These are phyloP conservation scores for Nicotiana attenuata DNA, from an alignment of 257 asterid species.

Conservation along the genomic window DNA sequence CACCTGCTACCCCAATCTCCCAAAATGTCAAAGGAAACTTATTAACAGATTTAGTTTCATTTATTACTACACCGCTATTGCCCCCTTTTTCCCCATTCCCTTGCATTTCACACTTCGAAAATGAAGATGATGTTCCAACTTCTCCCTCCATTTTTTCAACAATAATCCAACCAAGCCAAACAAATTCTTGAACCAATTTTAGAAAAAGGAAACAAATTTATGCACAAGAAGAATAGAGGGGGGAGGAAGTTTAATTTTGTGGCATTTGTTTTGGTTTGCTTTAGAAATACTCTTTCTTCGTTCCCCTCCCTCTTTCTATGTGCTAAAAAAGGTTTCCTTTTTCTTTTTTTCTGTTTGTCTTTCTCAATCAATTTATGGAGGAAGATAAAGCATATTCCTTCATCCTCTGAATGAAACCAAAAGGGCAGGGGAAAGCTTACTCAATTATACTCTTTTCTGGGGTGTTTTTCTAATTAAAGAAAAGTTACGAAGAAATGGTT, in stretches of 20 bases:
- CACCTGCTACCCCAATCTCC: slow-evolving; percentile 60
- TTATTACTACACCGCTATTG: slow-evolving; percentile 15
- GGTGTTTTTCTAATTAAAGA: background rate
- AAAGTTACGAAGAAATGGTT: background rate
- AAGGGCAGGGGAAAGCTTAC: background rate
- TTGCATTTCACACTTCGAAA: background rate
- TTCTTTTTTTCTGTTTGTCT: background rate
- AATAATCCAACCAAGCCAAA: background rate
- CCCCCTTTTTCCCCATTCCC: background rate
- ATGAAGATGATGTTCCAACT: slow-evolving; percentile 13
- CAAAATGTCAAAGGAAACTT: slow-evolving; percentile 57
- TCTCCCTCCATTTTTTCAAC: slow-evolving; percentile 29
- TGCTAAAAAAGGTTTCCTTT: background rate
- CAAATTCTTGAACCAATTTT: background rate
- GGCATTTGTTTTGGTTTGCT: slow-evolving; percentile 24
- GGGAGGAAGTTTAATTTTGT: slow-evolving; percentile 12
- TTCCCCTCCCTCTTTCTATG: background rate
- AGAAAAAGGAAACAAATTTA: background rate
- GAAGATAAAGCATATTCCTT: slow-evolving; percentile 38
- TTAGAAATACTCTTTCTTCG: slow-evolving; percentile 24
- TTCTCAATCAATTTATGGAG: slow-evolving; percentile 5
- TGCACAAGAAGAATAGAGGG: background rate
- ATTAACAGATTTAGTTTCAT: slow-evolving; percentile 23
- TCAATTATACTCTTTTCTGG: background rate
- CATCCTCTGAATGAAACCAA: slow-evolving; percentile 17